Conservation (phyloP, 371 early-diverging fungal genomes). For the Rhizopus delemar region DNA sequence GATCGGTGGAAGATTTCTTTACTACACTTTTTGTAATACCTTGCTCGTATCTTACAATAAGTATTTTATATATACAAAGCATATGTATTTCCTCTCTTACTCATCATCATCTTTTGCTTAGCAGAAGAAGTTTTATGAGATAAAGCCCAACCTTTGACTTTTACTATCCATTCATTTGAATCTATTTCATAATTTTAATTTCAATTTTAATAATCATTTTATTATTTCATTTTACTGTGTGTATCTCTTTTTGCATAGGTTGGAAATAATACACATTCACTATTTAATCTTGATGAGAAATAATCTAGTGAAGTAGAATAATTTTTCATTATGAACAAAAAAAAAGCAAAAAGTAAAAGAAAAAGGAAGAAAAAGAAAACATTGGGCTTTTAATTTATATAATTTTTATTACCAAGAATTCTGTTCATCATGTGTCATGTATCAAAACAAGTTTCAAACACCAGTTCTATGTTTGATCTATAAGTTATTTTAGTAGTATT, state of each 20-base stretch:
- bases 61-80: neutral
- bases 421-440: too few relatives aligned
- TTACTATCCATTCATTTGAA: slow-evolving; percentile 41
- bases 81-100: slow-evolving; percentile 18
- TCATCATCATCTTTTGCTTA: slow-evolving; percentile 39
- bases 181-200: neutral
- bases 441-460: too few relatives aligned
- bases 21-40: slow-evolving; percentile 43
- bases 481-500: too few relatives aligned
- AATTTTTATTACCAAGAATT: too few relatives aligned
- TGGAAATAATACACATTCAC: slow-evolving; percentile 29
- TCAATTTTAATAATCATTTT: neutral
- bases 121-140: slow-evolving; percentile 18
- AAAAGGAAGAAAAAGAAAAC: too few relatives aligned
- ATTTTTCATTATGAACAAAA: too few relatives aligned
- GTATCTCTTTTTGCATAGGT: slow-evolving; percentile 30
- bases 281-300: neutral
- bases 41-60: slow-evolving; percentile 8
- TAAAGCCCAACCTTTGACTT: slow-evolving; percentile 44
- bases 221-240: slow-evolving; percentile 8
- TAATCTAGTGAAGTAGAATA: neutral
- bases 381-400: too few relatives aligned
- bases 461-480: too few relatives aligned
- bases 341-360: too few relatives aligned
- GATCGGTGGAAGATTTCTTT: slow-evolving; percentile 32